Evolutionary conservation across 2,329 filamentous ascomycete genomes (phyloP).

Genomic region (Dactylellina haptotyla): DNA sequence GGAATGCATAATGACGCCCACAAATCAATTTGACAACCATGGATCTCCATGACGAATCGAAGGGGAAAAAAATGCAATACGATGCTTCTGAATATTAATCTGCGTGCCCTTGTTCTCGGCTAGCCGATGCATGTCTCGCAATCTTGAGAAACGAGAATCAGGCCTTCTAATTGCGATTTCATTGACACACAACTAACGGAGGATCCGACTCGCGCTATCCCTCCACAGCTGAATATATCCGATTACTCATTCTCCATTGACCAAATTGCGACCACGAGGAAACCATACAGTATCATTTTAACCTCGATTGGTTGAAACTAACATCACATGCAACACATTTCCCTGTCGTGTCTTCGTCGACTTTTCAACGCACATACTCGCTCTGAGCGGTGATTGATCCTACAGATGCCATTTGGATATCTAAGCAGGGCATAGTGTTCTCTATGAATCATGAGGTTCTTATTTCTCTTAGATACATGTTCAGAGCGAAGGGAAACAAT

Average conservation of each 20-base stretch:
- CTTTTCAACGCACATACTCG: not conserved
- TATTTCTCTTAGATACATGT: not conserved
- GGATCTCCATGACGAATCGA: slow-evolving; percentile 19
- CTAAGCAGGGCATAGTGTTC: not conserved
- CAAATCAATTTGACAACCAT: slow-evolving; percentile 14
- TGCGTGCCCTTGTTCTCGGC: not conserved
- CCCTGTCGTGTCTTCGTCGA: slow-evolving; percentile 15
- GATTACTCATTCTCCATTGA: slow-evolving; percentile 38
- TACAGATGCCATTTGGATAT: not conserved
- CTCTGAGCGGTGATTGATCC: not conserved
- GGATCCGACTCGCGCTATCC: slow-evolving; percentile 41
- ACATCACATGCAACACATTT: slow-evolving; percentile 53
- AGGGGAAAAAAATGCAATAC: not conserved
- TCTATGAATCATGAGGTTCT: not conserved
- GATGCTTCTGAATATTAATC: slow-evolving; percentile 5
- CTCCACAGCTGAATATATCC: slow-evolving; percentile 10
- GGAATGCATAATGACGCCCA: slow-evolving; percentile 23
- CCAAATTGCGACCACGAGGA: not conserved
- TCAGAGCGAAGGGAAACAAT: not conserved
- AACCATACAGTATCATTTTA: not conserved
- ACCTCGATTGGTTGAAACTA: slow-evolving; percentile 26
- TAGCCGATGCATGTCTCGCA: not conserved
- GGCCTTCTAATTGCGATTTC: slow-evolving; percentile 18
- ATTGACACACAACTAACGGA: slow-evolving; percentile 13
- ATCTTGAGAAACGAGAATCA: slow-evolving; percentile 20